These are phyloP conservation scores for Schizochytrium sp. DNA, from an alignment of 108 stramenopile genomes.

Conservation along the genomic window DNA sequence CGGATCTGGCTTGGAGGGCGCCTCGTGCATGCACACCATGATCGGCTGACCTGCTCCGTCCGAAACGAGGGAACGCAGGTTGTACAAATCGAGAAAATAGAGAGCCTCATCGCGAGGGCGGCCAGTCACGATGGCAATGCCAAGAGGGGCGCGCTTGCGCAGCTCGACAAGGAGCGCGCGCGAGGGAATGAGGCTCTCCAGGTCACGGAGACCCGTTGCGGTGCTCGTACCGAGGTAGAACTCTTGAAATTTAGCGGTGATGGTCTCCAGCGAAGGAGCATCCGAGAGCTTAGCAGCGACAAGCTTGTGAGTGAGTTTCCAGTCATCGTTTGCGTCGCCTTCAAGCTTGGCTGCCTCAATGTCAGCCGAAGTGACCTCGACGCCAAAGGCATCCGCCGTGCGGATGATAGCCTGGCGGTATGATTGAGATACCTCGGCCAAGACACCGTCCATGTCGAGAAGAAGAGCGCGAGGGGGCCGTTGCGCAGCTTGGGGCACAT, in stretches of 20 bases:
- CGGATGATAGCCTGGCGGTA: constrained; percentile 64
- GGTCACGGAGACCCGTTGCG: constrained; percentile 48
- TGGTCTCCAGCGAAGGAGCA: constrained; percentile 57
- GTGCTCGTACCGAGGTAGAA: constrained; percentile 63
- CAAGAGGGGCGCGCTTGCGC: constrained; percentile 31
- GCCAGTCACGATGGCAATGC: constrained; percentile 73
- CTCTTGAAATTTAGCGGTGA: constrained; percentile 72
- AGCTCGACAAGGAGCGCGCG: constrained; percentile 57
- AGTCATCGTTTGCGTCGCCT: constrained; percentile 82
- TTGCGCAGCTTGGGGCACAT: no score
- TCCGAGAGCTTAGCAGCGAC: constrained; percentile 41
- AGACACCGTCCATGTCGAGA: constrained; percentile 88
- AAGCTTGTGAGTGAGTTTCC: constrained; percentile 66
- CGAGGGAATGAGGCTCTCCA: constrained; percentile 64
- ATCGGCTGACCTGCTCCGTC: constrained; percentile 12
- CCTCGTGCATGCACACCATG: constrained; percentile 79
- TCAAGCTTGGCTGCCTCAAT: constrained; percentile 64
- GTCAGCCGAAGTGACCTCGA: constrained; percentile 51
- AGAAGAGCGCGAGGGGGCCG: constrained; percentile 34
- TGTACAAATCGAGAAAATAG: constrained; percentile 61
- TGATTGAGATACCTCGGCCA: constrained; percentile 70
- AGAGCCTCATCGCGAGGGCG: constrained; percentile 68
- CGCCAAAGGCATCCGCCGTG: constrained; percentile 64
- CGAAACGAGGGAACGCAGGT: constrained; percentile 49
- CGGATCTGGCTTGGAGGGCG: constrained; percentile 76